These are phyloP conservation scores for Colletotrichum destructivum DNA, from an alignment of 2,329 filamentous ascomycete genomes.

Conservation along the genomic window DNA sequence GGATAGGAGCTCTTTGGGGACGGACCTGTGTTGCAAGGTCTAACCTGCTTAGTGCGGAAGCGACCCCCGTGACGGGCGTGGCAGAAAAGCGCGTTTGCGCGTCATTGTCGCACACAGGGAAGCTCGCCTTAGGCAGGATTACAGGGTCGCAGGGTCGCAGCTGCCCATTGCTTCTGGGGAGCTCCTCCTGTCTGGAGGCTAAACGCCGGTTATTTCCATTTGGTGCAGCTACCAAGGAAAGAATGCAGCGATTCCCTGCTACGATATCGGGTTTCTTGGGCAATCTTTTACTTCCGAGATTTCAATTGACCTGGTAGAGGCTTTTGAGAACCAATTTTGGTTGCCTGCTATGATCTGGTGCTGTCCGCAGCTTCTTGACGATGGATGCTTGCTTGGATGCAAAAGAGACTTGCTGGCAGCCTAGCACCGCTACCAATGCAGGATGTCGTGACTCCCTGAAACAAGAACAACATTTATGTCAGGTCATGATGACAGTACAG, in stretches of 20 bases:
- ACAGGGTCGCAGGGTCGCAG: not conserved
- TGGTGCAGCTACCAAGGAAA: not conserved
- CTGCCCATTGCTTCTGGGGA: slow-evolving; percentile 19
- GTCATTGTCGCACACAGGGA: slow-evolving; percentile 8
- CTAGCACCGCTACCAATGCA: too few species aligned
- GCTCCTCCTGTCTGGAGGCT: not conserved
- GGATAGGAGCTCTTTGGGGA: not conserved
- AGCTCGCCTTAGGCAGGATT: slow-evolving; percentile 3
- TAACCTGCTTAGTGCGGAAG: not conserved
- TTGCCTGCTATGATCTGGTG: not conserved
- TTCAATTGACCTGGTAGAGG: not conserved
- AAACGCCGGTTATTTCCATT: not conserved
- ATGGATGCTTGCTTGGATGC: not conserved
- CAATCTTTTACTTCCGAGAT: not conserved
- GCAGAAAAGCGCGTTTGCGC: slow-evolving; percentile 21
- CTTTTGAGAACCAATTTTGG: too few species aligned
- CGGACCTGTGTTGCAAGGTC: not conserved
- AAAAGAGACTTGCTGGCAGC: too few species aligned
- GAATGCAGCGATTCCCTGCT: not conserved
- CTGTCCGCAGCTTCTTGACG: not conserved
- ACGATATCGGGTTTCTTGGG: not conserved
- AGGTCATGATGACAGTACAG: not conserved
- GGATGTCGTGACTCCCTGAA: not conserved
- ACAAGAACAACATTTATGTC: not conserved
- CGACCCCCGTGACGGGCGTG: not conserved